Evolutionary conservation across 1,284 basidiomycete species (phyloP).

Genomic region (Cryptococcus neoformans): DNA sequence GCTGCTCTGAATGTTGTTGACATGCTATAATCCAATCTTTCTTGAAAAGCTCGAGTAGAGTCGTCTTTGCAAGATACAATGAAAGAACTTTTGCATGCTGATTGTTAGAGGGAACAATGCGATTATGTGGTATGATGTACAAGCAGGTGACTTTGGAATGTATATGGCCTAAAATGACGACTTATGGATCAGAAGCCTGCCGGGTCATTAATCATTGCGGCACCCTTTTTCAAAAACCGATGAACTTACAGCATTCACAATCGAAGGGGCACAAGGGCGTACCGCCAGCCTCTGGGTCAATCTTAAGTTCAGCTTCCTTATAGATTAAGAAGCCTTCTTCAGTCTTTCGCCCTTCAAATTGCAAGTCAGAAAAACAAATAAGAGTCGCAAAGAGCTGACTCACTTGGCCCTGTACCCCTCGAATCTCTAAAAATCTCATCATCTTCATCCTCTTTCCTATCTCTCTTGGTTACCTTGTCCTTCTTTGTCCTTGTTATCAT

Average conservation of each 20-base stretch:
- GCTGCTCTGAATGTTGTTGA: background rate
- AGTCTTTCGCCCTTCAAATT: constrained; percentile 66
- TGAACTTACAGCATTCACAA: constrained; percentile 72
- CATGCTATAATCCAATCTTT: too few species aligned
- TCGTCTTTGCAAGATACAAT: too few species aligned
- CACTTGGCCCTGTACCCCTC: constrained; percentile 67
- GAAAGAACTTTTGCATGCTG: too few species aligned
- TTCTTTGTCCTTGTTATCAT: constrained; percentile 11
- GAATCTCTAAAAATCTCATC: constrained; percentile 68
- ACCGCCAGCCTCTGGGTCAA: constrained; percentile 70
- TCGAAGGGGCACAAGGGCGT: constrained; percentile 50
- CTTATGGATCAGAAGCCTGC: background rate
- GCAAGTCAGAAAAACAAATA: background rate
- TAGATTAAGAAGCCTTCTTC: constrained; percentile 81
- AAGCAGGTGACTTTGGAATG: background rate
- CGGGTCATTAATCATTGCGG: background rate
- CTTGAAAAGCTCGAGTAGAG: too few species aligned
- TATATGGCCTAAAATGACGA: background rate
- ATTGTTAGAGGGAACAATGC: too few species aligned
- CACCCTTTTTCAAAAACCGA: constrained; percentile 6
- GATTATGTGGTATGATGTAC: too few species aligned
- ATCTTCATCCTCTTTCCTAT: constrained; percentile 44
- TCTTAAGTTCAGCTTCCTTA: constrained; percentile 81
- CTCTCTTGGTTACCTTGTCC: constrained; percentile 15
- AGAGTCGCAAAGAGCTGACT: constrained; percentile 39